Conservation (phyloP, 441 rosid genomes). For the Gossypium aridum region DNA sequence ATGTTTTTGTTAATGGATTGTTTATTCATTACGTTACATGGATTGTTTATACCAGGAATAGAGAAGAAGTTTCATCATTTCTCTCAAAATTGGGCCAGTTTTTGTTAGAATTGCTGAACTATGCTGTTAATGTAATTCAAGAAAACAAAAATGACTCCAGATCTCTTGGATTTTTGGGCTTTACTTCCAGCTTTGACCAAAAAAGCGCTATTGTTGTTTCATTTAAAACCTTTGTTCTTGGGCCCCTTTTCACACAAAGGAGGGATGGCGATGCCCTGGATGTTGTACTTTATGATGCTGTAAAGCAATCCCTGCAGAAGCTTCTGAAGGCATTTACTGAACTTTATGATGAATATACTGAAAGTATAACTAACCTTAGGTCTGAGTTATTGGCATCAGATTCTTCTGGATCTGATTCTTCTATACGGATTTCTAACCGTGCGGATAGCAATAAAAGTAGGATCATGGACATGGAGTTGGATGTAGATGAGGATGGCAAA, state of each 20-base stretch:
- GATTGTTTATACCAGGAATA: conserved; percentile 42
- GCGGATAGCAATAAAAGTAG: conserved; percentile 34
- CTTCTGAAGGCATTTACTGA: conserved; percentile 57
- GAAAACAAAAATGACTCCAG: conserved; percentile 39
- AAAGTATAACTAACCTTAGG: conserved; percentile 31
- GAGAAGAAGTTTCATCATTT: conserved; percentile 50
- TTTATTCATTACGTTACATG: background rate
- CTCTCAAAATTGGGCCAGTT: conserved; percentile 46
- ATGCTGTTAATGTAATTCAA: conserved; percentile 40
- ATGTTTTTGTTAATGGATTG: background rate
- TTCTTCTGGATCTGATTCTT: conserved; percentile 35
- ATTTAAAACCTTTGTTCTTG: conserved; percentile 55
- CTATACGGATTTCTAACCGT: conserved; percentile 21
- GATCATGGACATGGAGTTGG: conserved; percentile 84
- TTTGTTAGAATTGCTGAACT: conserved; percentile 58
- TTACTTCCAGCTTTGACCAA: conserved; percentile 34
- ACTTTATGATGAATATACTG: conserved; percentile 49
- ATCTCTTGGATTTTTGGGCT: conserved; percentile 47
- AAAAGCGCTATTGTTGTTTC: conserved; percentile 51
- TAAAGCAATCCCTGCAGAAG: conserved; percentile 54
- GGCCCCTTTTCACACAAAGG: conserved; percentile 46
- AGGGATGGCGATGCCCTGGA: conserved; percentile 38
- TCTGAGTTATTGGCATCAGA: conserved; percentile 29
- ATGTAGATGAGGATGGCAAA: conserved; percentile 54
- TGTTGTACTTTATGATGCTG: conserved; percentile 29